Evolutionary conservation across 1,139 yeast genomes (phyloP).

Genomic region (Candida albicans): DNA sequence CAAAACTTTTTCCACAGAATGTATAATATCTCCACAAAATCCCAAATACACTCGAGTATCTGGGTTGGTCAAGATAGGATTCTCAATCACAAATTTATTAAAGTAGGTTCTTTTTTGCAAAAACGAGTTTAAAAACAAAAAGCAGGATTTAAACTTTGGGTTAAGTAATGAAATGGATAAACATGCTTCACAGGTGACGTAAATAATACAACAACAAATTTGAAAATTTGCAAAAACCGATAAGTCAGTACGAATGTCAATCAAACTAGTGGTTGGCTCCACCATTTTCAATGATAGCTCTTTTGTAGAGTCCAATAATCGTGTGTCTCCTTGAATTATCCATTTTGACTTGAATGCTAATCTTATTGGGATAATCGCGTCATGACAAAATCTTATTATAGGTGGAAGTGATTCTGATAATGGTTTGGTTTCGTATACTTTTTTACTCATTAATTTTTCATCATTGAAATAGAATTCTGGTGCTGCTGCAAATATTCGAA

Average conservation of each 20-base stretch:
- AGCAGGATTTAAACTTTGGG: slow-evolving; percentile 39
- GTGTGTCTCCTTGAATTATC: slow-evolving; percentile 18
- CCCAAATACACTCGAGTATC: slow-evolving; percentile 14
- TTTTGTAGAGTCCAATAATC: slow-evolving; percentile 39
- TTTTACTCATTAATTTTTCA: slow-evolving; percentile 22
- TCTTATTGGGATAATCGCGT: slow-evolving; percentile 32
- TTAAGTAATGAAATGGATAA: slow-evolving; percentile 36
- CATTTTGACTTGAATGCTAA: slow-evolving; percentile 32
- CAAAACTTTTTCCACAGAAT: slow-evolving; percentile 45
- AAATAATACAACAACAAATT: slow-evolving; percentile 36
- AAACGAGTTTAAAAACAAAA: slow-evolving; percentile 38
- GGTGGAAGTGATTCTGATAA: slow-evolving; percentile 18
- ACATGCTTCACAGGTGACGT: slow-evolving; percentile 40
- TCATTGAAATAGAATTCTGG: slow-evolving; percentile 42
- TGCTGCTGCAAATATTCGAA: slow-evolving; percentile 32
- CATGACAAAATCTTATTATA: slow-evolving; percentile 23
- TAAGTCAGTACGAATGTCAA: slow-evolving; percentile 21
- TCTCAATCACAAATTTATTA: slow-evolving; percentile 21
- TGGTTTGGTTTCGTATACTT: slow-evolving; percentile 15
- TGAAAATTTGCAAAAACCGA: slow-evolving; percentile 30
- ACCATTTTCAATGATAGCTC: slow-evolving; percentile 36
- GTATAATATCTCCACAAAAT: slow-evolving; percentile 23
- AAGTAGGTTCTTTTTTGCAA: slow-evolving; percentile 24
- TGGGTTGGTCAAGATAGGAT: slow-evolving; percentile 21
- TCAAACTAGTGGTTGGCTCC: slow-evolving; percentile 18